Percentiles rank a stretch among this genome's conserved stretches.
These are phyloP conservation scores for Emmonsia crescens DNA, from an alignment of 2,329 filamentous ascomycete species.

Conservation along the genomic window DNA sequence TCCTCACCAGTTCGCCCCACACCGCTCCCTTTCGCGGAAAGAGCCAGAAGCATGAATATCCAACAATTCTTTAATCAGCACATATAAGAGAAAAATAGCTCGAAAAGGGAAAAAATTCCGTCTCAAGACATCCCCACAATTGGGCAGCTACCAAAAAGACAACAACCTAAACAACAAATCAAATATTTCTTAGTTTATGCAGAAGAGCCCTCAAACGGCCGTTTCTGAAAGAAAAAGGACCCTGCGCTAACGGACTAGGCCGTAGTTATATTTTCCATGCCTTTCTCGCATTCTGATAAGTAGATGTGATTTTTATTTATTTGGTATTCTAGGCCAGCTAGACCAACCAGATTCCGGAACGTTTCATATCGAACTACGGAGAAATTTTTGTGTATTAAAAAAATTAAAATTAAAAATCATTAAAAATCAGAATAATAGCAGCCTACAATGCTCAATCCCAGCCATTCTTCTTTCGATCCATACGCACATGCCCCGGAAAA, in stretches of 20 bases:
- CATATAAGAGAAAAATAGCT: neutral
- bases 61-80: neutral
- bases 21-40: neutral
- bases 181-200: neutral
- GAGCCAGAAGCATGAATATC: neutral
- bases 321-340: neutral
- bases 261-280: neutral
- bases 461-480: too few species aligned
- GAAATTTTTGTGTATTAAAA: too few species aligned
- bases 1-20: neutral
- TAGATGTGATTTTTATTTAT: neutral
- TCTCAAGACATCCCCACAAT: neutral
- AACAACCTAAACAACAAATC: neutral
- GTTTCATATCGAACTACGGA: too few species aligned
- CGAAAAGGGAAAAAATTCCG: neutral
- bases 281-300: neutral
- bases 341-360: neutral
- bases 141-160: neutral
- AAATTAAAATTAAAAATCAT: too few species aligned
- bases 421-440: too few species aligned
- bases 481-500: too few species aligned
- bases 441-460: too few species aligned
- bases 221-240: neutral
- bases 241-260: neutral
- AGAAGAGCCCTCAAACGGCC: neutral